phyloP scores from a whole-genome alignment of 139 green algal species.

The Yamagishiella unicocca region DNA sequence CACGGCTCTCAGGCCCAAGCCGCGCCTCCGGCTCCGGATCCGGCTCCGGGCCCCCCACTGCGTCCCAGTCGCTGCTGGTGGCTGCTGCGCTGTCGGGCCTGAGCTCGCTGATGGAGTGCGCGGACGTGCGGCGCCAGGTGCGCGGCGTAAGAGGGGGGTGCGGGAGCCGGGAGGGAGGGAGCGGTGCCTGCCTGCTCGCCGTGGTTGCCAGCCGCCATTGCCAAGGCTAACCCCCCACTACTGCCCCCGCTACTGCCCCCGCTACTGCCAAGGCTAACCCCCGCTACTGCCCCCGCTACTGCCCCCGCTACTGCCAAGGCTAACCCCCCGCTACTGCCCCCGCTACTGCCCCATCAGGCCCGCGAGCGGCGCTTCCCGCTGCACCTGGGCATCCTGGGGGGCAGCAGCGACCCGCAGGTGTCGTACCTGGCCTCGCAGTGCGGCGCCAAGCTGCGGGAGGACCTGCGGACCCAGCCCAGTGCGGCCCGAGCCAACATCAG shows the following conservation, averaged over 20 bases:
- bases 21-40: not conserved
- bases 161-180: not conserved
- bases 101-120: not conserved
- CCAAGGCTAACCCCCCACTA: too few relatives aligned
- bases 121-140: slow-evolving; percentile 25
- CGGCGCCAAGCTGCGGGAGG: slow-evolving; percentile 14
- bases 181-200: not conserved
- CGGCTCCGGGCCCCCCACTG: not conserved
- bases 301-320: too few relatives aligned
- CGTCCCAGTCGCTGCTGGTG: not conserved
- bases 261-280: too few relatives aligned
- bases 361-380: slow-evolving; percentile 22
- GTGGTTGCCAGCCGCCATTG: not conserved
- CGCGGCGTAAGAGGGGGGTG: not conserved
- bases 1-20: not conserved
- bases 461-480: too few relatives aligned
- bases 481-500: too few relatives aligned
- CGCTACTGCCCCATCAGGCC: not conserved
- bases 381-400: slow-evolving; percentile 8
- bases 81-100: not conserved
- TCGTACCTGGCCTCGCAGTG: not conserved
- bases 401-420: not conserved
- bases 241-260: too few relatives aligned
- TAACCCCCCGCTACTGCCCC: too few relatives aligned
- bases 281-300: too few relatives aligned